Conservation (phyloP, 441 rosid genomes). For the Erodium moschatum region DNA sequence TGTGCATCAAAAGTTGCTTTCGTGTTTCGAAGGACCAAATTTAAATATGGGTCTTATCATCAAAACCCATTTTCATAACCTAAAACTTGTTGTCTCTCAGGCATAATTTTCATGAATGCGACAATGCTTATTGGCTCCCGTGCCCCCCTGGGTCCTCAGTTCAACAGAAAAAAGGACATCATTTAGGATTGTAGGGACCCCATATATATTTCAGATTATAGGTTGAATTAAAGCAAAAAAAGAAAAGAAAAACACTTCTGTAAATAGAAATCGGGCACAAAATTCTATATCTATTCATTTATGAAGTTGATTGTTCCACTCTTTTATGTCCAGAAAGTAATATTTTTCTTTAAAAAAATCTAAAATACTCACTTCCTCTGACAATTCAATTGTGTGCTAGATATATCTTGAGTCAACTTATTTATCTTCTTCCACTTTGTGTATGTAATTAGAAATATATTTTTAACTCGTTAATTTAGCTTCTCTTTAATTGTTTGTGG, state of each 20-base stretch:
- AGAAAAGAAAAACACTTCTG: not conserved
- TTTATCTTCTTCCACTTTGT: too few relatives aligned
- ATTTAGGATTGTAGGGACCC: not conserved
- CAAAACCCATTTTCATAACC: not conserved
- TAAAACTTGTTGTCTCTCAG: not conserved
- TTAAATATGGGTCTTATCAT: not conserved
- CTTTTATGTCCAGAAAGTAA: not conserved
- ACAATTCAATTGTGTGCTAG: too few relatives aligned
- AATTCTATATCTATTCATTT: not conserved
- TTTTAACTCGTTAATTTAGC: not conserved
- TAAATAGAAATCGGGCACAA: not conserved
- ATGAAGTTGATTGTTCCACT: not conserved
- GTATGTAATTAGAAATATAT: not conserved
- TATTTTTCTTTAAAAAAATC: not conserved
- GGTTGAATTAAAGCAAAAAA: not conserved
- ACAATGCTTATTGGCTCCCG: not conserved
- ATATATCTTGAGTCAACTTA: too few relatives aligned
- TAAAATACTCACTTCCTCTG: not conserved
- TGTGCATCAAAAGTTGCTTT: not conserved
- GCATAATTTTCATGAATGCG: not conserved
- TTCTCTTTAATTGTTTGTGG: not conserved
- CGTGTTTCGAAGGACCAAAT: constrained; percentile 1
- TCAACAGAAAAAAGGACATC: not conserved
- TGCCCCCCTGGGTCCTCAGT: not conserved
- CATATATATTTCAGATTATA: not conserved